A percentile compares a stretch with the other conserved stretches of the same genome.
phyloP scores from a whole-genome alignment of 176 grass and related monocot species.

The Rhynchospora breviuscula region DNA sequence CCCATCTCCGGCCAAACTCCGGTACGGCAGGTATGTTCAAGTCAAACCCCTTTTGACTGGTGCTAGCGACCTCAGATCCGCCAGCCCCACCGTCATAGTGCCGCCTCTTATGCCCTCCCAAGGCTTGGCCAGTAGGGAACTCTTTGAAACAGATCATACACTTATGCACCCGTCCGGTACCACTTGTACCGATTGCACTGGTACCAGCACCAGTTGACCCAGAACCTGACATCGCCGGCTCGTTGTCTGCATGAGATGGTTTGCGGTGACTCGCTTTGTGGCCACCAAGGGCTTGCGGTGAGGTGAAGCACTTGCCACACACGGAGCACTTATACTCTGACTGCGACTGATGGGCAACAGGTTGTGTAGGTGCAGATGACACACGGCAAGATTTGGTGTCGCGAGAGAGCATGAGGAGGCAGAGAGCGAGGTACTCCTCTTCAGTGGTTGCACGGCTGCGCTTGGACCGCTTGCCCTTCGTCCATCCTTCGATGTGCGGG shows the following conservation, averaged over 20 bases:
- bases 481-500: constrained; percentile 59
- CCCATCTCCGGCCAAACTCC: constrained; percentile 52
- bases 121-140: constrained; percentile 83
- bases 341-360: background rate
- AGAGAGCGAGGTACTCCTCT: constrained; percentile 91
- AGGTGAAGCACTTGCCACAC: constrained; percentile 77
- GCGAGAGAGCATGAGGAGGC: constrained; percentile 89
- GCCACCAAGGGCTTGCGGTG: constrained; percentile 92
- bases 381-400: background rate
- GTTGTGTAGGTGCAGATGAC: constrained; percentile 3
- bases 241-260: constrained; percentile 29
- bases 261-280: constrained; percentile 96
- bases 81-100: constrained; percentile 77
- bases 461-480: constrained; percentile 82
- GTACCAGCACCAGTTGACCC: constrained; percentile 32
- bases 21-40: constrained; percentile 78
- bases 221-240: constrained; percentile 40
- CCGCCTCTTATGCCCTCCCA: constrained; percentile 93
- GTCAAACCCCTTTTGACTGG: constrained; percentile 64
- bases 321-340: constrained; percentile 75
- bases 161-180: constrained; percentile 49
- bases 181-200: constrained; percentile 24
- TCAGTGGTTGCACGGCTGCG: constrained; percentile 47
- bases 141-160: constrained; percentile 85
- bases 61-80: constrained; percentile 26